phyloP scores from a whole-genome alignment of 106 monocot genomes.

The Triglochin maritima region DNA sequence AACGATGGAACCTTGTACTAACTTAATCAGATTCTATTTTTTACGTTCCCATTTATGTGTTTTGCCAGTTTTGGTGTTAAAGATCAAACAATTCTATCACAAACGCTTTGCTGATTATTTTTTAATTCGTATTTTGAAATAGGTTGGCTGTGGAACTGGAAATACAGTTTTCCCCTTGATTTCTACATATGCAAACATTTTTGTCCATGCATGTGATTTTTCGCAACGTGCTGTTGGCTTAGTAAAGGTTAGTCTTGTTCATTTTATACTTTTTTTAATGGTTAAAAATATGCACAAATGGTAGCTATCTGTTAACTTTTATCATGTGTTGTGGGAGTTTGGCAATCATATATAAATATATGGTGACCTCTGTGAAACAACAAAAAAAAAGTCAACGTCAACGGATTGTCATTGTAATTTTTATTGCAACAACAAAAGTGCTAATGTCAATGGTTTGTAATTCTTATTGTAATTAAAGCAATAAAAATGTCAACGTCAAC shows the following conservation, averaged over 20 bases:
- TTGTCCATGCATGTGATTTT: slow-evolving; percentile 90
- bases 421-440: too few relatives aligned
- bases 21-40: too few relatives aligned
- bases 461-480: too few relatives aligned
- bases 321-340: too few relatives aligned
- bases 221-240: slow-evolving; percentile 81
- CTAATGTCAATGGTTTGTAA: too few relatives aligned
- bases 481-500: too few relatives aligned
- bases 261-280: neutral
- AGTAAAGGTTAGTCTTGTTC: slow-evolving; percentile 56
- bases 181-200: slow-evolving; percentile 50
- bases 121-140: slow-evolving; percentile 1
- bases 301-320: too few relatives aligned
- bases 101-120: neutral
- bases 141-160: slow-evolving; percentile 96
- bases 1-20: too few relatives aligned
- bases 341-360: too few relatives aligned
- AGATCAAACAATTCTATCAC: neutral
- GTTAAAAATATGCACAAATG: neutral
- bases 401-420: too few relatives aligned
- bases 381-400: too few relatives aligned
- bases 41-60: neutral
- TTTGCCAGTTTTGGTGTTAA: neutral
- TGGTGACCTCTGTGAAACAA: too few relatives aligned
- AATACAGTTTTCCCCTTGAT: slow-evolving; percentile 80